Base-by-base conservation (phyloP, 2,329 filamentous ascomycete species). In the Phialophora tarda region DNA sequence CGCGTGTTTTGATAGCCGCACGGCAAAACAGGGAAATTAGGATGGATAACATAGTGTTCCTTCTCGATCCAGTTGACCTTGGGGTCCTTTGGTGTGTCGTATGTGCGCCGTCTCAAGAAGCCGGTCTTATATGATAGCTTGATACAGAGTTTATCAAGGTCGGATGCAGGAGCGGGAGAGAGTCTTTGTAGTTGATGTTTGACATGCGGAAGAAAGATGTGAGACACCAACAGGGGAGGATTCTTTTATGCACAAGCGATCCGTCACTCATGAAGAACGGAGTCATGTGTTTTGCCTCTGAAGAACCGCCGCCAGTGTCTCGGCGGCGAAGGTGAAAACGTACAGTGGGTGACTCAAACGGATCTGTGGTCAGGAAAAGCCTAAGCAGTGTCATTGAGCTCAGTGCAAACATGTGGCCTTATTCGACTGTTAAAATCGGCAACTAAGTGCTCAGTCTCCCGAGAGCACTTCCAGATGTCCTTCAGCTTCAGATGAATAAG, bases 401-500 rank as follows among this genome's bases (percentile, higher is more conserved):
- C 38, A n/a, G 12, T 21, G 38, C 6, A n/a, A 44, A 21, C 6
- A n/a, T 4, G 38, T n/a, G 38, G 12, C 38, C 38, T n/a, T n/a
- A 17, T n/a, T 14, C 12, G 47, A 51, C 24, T 26, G 48, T 14
- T 26, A n/a, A 11, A 2, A 50, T 12, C 6, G 47, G 24, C 26
- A 38, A 47, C 2, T 5, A 44, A 21, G 32, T 11, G 10, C n/a
- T 6, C 4, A 50, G 17, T 30, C 17, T 38, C 7, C 14, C 4
- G 26, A 38, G 21, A 28, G 41, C 57, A 17, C 12, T 34, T 54
- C n/a, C 28, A 24, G 12, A 61, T 34, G 24, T 21, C 21, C 44
- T 21, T 28, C 21, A 26, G 47, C 47, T 32, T 62, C 51, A 69
- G 28, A 69, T 65, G 38, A 70, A 67, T 21, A 70, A 8, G 24